A percentile compares a stretch with the other conserved stretches of the same genome.
Conservation (phyloP, 257 asterid genomes). For the Penstemon barbatus region DNA sequence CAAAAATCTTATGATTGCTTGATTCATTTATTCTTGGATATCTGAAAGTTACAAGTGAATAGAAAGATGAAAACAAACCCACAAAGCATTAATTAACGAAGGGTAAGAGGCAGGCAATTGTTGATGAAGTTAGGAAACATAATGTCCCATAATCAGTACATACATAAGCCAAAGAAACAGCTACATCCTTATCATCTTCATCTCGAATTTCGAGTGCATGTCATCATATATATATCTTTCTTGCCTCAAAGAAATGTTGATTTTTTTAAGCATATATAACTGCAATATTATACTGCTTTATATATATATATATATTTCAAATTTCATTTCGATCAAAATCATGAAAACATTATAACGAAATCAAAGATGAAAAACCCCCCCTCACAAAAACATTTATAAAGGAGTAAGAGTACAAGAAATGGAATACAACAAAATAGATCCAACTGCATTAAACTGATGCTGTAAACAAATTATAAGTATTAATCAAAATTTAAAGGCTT, state of each 20-base stretch:
- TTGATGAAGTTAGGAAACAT: constrained; percentile 42
- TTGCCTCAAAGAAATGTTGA: neutral
- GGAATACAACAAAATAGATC: too few relatives aligned
- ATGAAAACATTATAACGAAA: too few relatives aligned
- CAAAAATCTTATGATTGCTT: too few relatives aligned
- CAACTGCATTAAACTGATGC: too few relatives aligned
- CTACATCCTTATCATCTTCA: constrained; percentile 39
- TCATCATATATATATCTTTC: neutral
- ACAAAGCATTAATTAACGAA: constrained; percentile 44
- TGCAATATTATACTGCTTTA: too few relatives aligned
- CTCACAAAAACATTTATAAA: neutral
- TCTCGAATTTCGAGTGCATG: constrained; percentile 26
- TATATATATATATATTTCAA: too few relatives aligned
- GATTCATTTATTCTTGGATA: too few relatives aligned
- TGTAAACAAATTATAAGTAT: neutral
- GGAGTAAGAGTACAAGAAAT: neutral
- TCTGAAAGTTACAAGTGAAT: neutral
- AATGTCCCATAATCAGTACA: constrained; percentile 36
- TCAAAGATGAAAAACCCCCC: too few relatives aligned
- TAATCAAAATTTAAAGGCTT: neutral
- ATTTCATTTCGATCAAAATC: neutral
- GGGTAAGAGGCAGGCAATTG: constrained; percentile 50
- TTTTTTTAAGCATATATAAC: too few relatives aligned
- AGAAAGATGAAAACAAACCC: constrained; percentile 30
- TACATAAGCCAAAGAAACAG: constrained; percentile 31